Evolutionary conservation across 345 rosid species (phyloP), one percentile per base, ranked within the genome.

Genomic region (Lenwebbia sp.): DNA sequence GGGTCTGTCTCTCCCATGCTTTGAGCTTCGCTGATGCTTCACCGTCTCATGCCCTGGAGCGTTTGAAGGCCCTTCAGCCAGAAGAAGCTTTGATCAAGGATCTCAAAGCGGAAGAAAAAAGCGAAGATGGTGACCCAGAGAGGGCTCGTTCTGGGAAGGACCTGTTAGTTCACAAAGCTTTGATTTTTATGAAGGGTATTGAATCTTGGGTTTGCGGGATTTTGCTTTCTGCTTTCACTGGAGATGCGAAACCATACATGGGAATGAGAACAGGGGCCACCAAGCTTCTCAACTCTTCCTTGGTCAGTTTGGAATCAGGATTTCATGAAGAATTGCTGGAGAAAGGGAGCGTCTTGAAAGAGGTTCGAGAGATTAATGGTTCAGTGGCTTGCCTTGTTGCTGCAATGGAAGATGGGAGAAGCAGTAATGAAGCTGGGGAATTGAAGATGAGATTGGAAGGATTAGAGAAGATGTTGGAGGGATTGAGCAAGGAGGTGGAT

Each of bases 361-460:
- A 92, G 86, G 90, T 93, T 12, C 88, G 74, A 82, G 95, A 90
- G 85, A 84, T 94, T 55, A 94, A 89, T 7, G 89, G 90, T n/a
- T 92, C 91, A 47, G 92, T 87, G 70, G 90, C 55, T 86, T 40
- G 82, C 74, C 86, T 94, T 56, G 93, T 86, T 3, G 89, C 91
- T 10, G 92, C 88, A n/a, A 76, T 88, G 10, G 90, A 62, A 28
- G 85, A 47, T 8, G 88, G 91, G 53, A 84, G 82, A 78, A 85
- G 83, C 41, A 21, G 88, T 3, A 55, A 49, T 53, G 90, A 52
- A 40, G 92, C 91, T 40, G 89, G 86, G 88, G 92, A 93, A 84
- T 56, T 94, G 93, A 84, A 81, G 65, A 85, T 58, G 56, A 93
- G 54, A 85, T 56, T 93, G 84, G 87, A 87, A 83, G 88, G 25